Base-by-base conservation (phyloP, 768 basidiomycete species). In the Pleurotus salmoneostramineus region DNA sequence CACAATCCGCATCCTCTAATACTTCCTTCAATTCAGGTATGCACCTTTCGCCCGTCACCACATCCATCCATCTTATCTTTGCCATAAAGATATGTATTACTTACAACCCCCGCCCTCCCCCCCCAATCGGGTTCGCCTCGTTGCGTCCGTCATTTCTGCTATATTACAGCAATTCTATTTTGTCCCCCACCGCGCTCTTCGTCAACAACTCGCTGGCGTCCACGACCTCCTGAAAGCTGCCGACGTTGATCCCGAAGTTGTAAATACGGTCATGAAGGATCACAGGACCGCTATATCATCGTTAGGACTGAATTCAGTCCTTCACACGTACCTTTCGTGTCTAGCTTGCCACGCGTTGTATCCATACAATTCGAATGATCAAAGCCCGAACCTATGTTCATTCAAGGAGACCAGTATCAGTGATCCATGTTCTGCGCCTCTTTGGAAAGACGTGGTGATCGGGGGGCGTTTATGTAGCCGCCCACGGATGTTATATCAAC, bases 121-220 rank as follows among this genome's bases (percentile, higher is more conserved):
- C 12, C 7, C 12, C 10, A 35, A 58, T 35, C 42, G 55, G 32
- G 57, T 50, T 6, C 12, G 51, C 5, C 57, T 44, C 12, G 36
- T 63, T 17, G 14, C 34, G 7, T 54, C 31, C 54, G 36, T 36
- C 17, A 36, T 64, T 2, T 61, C 62, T 0, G 56, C 66, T 7
- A 59, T 69, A 3, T 45, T 68, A 46, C 48, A 62, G 32, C 55
- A 66, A 15, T 57, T 69, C 2, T 67, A 59, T 37, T 64, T 68
- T 49, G 42, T 62, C 2, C 61, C 67, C 1, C 64, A 61, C 3
- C 54, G 60, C 3, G 67, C 65, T 3, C 61, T 62, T 10, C 47
- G 60, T n/a, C 50, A 58, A 1, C 62, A 66, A 0, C 56, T 71
- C 0, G 65, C 63, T 4, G 66, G 68, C 3, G 10, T 65, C 7